Evolutionary conservation across 192 early-diverging fungal species (phyloP).

Genomic region (Phycomyces nitens): DNA sequence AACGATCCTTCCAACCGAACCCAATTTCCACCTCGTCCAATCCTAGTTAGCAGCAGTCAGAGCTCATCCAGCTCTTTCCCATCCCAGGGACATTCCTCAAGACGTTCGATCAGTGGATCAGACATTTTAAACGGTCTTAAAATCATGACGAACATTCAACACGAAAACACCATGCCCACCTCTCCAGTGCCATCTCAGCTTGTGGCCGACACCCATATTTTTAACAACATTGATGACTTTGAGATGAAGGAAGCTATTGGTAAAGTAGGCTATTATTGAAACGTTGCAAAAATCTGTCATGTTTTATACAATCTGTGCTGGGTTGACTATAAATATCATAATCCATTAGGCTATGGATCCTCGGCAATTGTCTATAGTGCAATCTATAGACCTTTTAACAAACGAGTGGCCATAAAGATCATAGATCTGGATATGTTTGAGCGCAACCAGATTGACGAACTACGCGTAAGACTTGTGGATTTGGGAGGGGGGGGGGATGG

Average conservation of each 20-base stretch:
- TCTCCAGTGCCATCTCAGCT: conserved; percentile 2
- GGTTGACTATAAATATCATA: not conserved
- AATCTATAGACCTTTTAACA: conserved; percentile 66
- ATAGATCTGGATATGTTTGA: conserved; percentile 92
- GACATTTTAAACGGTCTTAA: conserved; percentile 10
- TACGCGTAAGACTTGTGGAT: conserved; percentile 72
- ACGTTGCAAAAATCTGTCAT: not conserved
- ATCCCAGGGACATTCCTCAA: not conserved
- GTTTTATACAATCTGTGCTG: not conserved
- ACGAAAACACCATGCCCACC: not conserved
- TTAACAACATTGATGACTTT: conserved; percentile 29
- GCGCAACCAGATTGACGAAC: conserved; percentile 87
- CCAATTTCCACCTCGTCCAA: not conserved
- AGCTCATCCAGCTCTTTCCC: not conserved
- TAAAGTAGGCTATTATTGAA: conserved; percentile 5
- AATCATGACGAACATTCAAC: conserved; percentile 13
- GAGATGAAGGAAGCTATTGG: conserved; percentile 32
- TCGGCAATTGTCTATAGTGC: conserved; percentile 84
- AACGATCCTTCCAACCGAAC: not conserved
- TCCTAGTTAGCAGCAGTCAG: not conserved
- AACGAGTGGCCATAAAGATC: conserved; percentile 74
- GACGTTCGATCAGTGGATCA: conserved; percentile 16
- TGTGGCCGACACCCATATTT: conserved; percentile 9
- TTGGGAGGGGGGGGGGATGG: no score
- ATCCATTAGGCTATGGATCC: conserved; percentile 85